phyloP scores from a whole-genome alignment of 306 rosid genomes.

The Quercus robur region DNA sequence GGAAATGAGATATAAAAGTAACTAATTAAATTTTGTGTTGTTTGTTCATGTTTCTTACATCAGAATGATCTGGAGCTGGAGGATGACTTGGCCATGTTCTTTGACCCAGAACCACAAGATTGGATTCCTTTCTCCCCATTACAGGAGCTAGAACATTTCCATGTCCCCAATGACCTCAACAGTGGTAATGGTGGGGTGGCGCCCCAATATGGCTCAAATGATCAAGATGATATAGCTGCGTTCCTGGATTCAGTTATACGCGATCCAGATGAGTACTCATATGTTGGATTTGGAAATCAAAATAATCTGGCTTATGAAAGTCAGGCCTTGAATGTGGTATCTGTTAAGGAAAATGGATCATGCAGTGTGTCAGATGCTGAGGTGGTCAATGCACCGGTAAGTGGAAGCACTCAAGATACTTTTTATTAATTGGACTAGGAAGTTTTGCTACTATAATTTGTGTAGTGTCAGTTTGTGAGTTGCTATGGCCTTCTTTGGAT shows the following conservation, averaged over 20 bases:
- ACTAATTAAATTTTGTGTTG: background rate
- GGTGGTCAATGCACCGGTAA: constrained; percentile 40
- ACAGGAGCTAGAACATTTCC: constrained; percentile 31
- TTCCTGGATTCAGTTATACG: constrained; percentile 33
- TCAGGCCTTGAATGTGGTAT: constrained; percentile 2
- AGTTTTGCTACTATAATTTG: constrained; percentile 9
- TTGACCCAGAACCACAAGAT: constrained; percentile 37
- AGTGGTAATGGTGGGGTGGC: constrained; percentile 27
- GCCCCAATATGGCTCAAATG: constrained; percentile 44
- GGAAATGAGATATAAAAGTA: background rate
- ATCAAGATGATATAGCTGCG: constrained; percentile 35
- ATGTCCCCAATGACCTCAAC: constrained; percentile 24
- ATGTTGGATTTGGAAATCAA: constrained; percentile 25
- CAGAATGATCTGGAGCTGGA: constrained; percentile 26
- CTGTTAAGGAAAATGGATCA: constrained; percentile 19
- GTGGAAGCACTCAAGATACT: constrained; percentile 27
- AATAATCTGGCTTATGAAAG: background rate
- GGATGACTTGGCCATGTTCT: constrained; percentile 22
- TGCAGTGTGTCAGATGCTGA: constrained; percentile 26
- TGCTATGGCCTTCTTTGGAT: background rate
- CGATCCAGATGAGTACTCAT: constrained; percentile 34
- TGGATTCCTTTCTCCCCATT: constrained; percentile 57
- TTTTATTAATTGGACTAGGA: constrained; percentile 9
- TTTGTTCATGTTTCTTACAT: constrained; percentile 12
- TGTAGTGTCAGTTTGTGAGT: background rate